Evolutionary conservation across 75 land plant species (phyloP).

Genomic region (Cryptomeria japonica): DNA sequence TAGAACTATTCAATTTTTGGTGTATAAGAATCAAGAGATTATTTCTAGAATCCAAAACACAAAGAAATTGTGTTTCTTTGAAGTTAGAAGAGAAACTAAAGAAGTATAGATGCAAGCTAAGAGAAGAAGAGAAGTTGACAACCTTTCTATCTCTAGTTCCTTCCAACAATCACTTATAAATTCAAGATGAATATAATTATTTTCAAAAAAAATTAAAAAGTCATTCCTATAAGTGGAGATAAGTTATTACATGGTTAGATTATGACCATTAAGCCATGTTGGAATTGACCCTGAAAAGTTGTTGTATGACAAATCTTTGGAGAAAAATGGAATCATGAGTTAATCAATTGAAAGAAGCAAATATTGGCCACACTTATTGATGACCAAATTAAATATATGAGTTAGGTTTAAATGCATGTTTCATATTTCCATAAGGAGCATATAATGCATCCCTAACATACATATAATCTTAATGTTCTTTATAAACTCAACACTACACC

Average conservation of each 20-base stretch:
- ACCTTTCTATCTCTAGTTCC: background rate
- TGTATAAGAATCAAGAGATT: background rate
- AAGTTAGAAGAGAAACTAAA: background rate
- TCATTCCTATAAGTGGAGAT: background rate
- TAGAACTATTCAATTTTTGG: background rate
- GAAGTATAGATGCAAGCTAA: background rate
- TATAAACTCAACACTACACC: too few species aligned
- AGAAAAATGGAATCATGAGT: background rate
- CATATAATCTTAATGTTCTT: too few species aligned
- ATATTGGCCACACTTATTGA: background rate
- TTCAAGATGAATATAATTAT: background rate
- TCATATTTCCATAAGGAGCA: background rate
- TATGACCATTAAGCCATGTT: background rate
- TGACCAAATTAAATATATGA: background rate
- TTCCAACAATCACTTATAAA: background rate
- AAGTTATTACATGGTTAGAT: background rate
- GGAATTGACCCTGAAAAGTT: constrained; percentile 6
- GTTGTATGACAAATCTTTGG: constrained; percentile 3
- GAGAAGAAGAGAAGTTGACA: background rate
- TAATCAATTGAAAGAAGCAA: background rate
- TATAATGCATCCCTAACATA: background rate
- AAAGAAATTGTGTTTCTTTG: background rate
- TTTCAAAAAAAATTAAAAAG: too few species aligned
- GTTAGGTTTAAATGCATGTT: background rate
- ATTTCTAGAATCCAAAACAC: background rate